phyloP scores from a whole-genome alignment of 2,329 filamentous ascomycete genomes.

The Phaeosphaeriaceae sp. region DNA sequence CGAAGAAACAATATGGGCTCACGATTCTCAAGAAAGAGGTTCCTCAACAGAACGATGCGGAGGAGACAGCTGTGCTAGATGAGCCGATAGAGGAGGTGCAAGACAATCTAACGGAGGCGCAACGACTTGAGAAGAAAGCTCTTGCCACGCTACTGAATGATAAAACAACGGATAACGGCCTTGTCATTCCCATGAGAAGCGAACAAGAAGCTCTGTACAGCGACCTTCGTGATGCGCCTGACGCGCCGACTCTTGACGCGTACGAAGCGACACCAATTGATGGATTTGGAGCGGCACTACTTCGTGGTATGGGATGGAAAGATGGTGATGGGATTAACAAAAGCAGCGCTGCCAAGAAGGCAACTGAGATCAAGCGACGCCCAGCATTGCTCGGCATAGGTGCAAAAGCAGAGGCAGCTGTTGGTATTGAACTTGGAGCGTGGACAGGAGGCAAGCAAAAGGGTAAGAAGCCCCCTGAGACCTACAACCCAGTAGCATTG shows the following conservation, averaged over 20 bases:
- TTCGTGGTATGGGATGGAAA: conserved; percentile 97
- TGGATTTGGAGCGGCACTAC: conserved; percentile 88
- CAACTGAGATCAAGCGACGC: conserved; percentile 70
- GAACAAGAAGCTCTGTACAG: conserved; percentile 73
- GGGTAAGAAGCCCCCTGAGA: conserved; percentile 52
- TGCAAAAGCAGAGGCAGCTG: conserved; percentile 74
- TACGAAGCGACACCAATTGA: conserved; percentile 91
- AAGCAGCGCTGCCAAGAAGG: conserved; percentile 54
- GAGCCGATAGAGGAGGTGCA: conserved; percentile 39
- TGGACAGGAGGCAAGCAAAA: conserved; percentile 65
- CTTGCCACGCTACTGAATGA: conserved; percentile 54
- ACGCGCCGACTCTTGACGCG: conserved; percentile 77
- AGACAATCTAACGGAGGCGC: conserved; percentile 37
- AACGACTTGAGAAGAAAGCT: conserved; percentile 60
- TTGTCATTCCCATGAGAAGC: conserved; percentile 48
- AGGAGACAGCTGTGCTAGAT: conserved; percentile 6
- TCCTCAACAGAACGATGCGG: conserved; percentile 11
- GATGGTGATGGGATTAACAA: conserved; percentile 66
- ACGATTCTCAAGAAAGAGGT: conserved; percentile 54
- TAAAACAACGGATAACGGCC: conserved; percentile 45
- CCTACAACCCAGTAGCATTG: conserved; percentile 68
- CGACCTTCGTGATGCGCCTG: conserved; percentile 75
- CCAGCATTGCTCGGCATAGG: conserved; percentile 87
- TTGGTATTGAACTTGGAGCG: conserved; percentile 72
- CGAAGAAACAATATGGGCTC: conserved; percentile 59